Evolutionary conservation across 2,329 filamentous ascomycete genomes (phyloP).

Genomic region (Kalaharituber pfeilii): DNA sequence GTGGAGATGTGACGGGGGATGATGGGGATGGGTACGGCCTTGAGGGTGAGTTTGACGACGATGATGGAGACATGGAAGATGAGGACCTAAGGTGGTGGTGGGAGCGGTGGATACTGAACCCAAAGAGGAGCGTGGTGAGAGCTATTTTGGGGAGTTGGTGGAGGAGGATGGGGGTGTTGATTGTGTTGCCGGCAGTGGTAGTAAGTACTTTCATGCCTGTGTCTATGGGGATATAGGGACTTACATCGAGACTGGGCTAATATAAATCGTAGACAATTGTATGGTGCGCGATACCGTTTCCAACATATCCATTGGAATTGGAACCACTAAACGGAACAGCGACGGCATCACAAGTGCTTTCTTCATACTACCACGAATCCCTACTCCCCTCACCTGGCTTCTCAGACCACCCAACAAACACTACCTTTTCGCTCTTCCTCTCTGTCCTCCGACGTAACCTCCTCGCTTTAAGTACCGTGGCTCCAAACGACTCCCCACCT

Average conservation of each 20-base stretch:
- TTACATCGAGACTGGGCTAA: conserved; percentile 3
- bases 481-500: conserved; percentile 3
- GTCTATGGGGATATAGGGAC: background rate
- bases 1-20: conserved; percentile 24
- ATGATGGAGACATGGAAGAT: conserved; percentile 25
- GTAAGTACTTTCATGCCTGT: conserved; percentile 29
- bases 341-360: background rate
- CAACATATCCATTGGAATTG: conserved; percentile 37
- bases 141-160: conserved; percentile 46
- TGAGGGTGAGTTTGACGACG: conserved; percentile 26
- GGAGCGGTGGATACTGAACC: conserved; percentile 37
- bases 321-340: background rate
- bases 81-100: conserved; percentile 21
- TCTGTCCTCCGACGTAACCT: background rate
- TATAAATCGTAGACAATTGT: conserved; percentile 37
- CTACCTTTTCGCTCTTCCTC: background rate
- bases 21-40: conserved; percentile 24
- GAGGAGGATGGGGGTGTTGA: conserved; percentile 42
- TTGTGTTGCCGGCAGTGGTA: conserved; percentile 43
- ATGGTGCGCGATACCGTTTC: conserved; percentile 50
- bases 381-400: too few relatives aligned
- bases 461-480: background rate
- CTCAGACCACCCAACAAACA: too few relatives aligned
- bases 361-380: background rate
- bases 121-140: conserved; percentile 41